Base-by-base conservation (phyloP, 805 yeast species). In the Priceomyces carsonii region DNA sequence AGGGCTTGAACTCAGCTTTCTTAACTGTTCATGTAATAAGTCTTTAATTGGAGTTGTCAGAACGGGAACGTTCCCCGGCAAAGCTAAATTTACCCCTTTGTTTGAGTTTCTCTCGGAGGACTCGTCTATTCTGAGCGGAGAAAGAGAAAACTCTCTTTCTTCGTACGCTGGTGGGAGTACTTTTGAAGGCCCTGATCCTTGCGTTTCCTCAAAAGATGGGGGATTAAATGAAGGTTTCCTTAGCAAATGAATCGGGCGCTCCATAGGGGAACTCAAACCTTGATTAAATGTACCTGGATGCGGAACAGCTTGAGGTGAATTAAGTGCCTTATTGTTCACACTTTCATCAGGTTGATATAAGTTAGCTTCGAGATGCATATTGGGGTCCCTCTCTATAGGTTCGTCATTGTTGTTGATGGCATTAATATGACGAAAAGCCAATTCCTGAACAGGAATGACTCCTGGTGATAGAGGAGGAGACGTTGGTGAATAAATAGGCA, bases 281-380 rank as follows among this genome's bases (percentile, higher is more conserved):
- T 83, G 75, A 16, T 67, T 59, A 33, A 61, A 50, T 1, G 63
- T 56, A 2, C 48, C 59, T 4, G 63, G 60, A 43, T 55, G 61
- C 2, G 87, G 87, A 29, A 71, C 51, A 3, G 86, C 88, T 42
- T 79, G 89, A 1, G 85, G 84, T 1, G 86, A 79, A 19, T 71
- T 61, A 33, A 79, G 46, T 34, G 66, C 75, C 4, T 66, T 53
- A 8, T 46, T 42, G 1, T 42, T 32, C 4, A 70, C 71, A 14
- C 71, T 52, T 12, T 55, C 54, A 1, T 62, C 69, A 0, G 89
- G 90, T 45, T 73, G 69, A 54, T 78, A 82, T 5, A 82, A 40
- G 37, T 69, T 69, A 3, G 73, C 65, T 18, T 59, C 71, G 19
- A 69, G 50, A 43, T 68, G 74, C 57, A 67, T 57, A 38, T 64